Conservation (phyloP, 2,329 filamentous ascomycete genomes). For the Incumbomyces delicatus region DNA sequence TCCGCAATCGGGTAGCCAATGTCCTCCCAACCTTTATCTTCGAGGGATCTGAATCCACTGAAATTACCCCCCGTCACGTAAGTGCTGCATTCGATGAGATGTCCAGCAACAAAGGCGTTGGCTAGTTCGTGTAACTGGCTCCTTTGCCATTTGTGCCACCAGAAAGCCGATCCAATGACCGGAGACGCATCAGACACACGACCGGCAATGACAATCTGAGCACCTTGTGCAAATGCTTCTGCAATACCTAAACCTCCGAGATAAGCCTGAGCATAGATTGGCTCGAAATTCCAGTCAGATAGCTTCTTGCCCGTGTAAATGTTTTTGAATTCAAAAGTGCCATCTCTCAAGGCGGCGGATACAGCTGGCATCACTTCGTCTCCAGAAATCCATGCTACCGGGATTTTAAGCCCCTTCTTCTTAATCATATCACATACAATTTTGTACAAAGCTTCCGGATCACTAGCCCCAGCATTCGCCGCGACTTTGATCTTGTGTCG, state of each 20-base stretch:
- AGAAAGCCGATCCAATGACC: constrained; percentile 33
- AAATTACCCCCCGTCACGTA: constrained; percentile 38
- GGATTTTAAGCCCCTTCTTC: constrained; percentile 31
- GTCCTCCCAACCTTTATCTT: constrained; percentile 33
- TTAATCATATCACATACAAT: constrained; percentile 29
- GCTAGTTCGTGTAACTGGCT: constrained; percentile 30
- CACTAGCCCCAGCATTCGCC: constrained; percentile 36
- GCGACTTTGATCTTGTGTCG: constrained; percentile 34
- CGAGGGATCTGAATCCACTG: constrained; percentile 31
- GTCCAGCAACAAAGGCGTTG: constrained; percentile 31
- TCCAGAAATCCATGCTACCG: constrained; percentile 40
- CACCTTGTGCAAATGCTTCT: constrained; percentile 30
- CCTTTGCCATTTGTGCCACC: constrained; percentile 35
- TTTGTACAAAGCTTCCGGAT: constrained; percentile 32
- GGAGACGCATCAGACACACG: constrained; percentile 37
- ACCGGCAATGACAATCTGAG: constrained; percentile 37
- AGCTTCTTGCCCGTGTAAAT: constrained; percentile 30
- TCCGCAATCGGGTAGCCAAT: constrained; percentile 40
- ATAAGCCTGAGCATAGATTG: constrained; percentile 26
- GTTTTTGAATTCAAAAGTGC: constrained; percentile 30
- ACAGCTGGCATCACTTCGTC: constrained; percentile 34
- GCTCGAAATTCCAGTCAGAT: constrained; percentile 29
- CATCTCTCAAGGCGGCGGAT: constrained; percentile 23
- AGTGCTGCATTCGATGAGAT: constrained; percentile 32
- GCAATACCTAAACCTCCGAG: constrained; percentile 33